These are phyloP conservation scores for Chionographis japonica DNA, from an alignment of 106 monocot genomes.

Conservation along the genomic window DNA sequence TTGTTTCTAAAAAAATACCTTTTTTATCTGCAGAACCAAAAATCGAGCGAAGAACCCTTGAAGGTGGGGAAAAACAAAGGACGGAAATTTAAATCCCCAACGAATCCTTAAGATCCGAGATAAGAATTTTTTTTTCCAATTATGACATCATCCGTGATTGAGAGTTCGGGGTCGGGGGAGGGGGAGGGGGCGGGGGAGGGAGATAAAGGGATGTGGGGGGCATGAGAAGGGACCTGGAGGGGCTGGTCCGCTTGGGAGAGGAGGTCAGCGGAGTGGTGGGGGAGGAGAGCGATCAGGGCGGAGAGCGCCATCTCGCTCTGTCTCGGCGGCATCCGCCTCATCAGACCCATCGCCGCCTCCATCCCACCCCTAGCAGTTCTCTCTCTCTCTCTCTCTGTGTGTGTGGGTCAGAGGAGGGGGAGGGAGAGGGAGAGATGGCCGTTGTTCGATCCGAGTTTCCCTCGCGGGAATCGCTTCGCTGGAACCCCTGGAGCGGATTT, in stretches of 20 bases:
- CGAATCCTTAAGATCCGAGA: neutral
- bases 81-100: neutral
- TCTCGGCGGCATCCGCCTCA: conserved; percentile 86
- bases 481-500: no score
- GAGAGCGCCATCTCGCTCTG: conserved; percentile 72
- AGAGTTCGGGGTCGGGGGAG: neutral
- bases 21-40: no score
- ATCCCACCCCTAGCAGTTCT: conserved; percentile 17
- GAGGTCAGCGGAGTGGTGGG: conserved; percentile 79
- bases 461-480: conserved; percentile 1
- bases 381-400: neutral
- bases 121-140: no score
- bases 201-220: neutral
- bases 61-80: neutral
- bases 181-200: no score
- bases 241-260: conserved; percentile 96
- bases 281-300: conserved; percentile 80
- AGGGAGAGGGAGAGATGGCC: neutral
- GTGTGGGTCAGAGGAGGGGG: neutral
- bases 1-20: no score
- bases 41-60: no score
- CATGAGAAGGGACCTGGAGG: conserved; percentile 56
- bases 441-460: conserved; percentile 13
- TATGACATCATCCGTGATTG: neutral
- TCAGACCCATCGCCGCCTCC: conserved; percentile 98